Base-by-base conservation (phyloP, 2,329 filamentous ascomycete species). In the Sarocladium strictum region DNA sequence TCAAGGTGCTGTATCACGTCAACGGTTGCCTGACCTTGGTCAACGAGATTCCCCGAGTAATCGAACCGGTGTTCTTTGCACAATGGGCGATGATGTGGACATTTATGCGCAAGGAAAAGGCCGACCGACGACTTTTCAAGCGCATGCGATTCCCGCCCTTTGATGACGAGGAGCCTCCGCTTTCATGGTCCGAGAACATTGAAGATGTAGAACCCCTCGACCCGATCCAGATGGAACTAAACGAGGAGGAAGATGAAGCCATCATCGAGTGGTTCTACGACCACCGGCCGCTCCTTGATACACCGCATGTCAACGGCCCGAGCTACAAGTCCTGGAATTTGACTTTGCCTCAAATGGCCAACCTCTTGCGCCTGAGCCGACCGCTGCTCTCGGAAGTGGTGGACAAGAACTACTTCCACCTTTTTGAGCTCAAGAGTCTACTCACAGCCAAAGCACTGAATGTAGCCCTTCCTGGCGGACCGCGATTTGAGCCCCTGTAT, bases 61-160 rank as follows among this genome's bases (percentile, higher is more conserved):
- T 99, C 64, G 94, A 97, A 68, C 94, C 94, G 0, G 89, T 99
- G 3, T 99, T 96, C 71, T 92, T 97, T 68, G 94, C 94, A 55
- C 94, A 99, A 70, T 99, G 94, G 94, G 94, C 94, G 12, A 96
- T 93, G 54, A 99, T 99, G 94, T 99, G 94, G 94, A 86, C 96
- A 24, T 90, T 89, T 43, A 99, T 99, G 94, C 85, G 94, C 63
- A 88, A 95, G 63, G 94, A 99, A 69, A 99, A 99, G 79, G 94
- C 91, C 66, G 94, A 99, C 65, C 79, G 94, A 70, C 79, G 93
- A 66, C 84, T 97, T 63, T 99, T 99, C 79, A 99, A 99, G 77
- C 85, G 94, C 60, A 99, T 99, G 94, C 85, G 95, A 62, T 99
- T 99, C 64, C 94, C 94, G 17, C 95, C 95, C 0, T 99, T 99